phyloP scores from a whole-genome alignment of 495 filamentous ascomycete species.

The Pseudoneurospora amorphoporcata region DNA sequence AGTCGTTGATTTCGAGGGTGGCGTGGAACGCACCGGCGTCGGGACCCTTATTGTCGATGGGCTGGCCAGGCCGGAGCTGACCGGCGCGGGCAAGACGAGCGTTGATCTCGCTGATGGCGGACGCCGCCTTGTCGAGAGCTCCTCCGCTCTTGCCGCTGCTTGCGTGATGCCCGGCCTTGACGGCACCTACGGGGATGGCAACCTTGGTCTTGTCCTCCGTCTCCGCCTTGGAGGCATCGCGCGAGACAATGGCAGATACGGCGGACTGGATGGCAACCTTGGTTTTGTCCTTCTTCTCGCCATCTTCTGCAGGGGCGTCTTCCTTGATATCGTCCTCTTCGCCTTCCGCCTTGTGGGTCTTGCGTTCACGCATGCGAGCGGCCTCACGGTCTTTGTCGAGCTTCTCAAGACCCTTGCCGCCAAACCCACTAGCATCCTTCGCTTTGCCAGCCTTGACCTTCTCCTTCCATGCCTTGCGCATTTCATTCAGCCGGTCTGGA shows the following conservation, averaged over 20 bases:
- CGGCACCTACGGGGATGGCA: conserved; percentile 50
- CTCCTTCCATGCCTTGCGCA: conserved; percentile 61
- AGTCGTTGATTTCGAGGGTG: conserved; percentile 97
- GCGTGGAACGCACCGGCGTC: conserved; percentile 97
- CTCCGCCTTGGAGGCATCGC: conserved; percentile 25
- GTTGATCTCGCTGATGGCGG: conserved; percentile 78
- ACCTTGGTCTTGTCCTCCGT: conserved; percentile 41
- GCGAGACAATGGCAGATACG: conserved; percentile 43
- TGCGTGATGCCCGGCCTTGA: conserved; percentile 40
- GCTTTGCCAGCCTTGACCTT: conserved; percentile 90
- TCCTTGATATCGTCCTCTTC: conserved; percentile 80
- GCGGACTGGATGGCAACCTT: conserved; percentile 53
- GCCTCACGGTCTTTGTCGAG: conserved; percentile 86
- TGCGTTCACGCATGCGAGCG: conserved; percentile 72
- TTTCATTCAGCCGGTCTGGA: conserved; percentile 52
- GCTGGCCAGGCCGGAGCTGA: conserved; percentile 79
- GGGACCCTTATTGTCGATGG: conserved; percentile 97
- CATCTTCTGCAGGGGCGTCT: conserved; percentile 50
- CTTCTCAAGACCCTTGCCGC: conserved; percentile 86
- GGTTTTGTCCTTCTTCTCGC: conserved; percentile 50
- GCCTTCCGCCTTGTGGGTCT: conserved; percentile 81
- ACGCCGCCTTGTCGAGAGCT: conserved; percentile 72
- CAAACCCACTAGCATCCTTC: conserved; percentile 81
- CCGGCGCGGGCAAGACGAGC: conserved; percentile 76
- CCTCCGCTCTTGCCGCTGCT: conserved; percentile 44